These are phyloP conservation scores for Cardamine occulta DNA, from an alignment of 345 rosid species.

Conservation along the genomic window DNA sequence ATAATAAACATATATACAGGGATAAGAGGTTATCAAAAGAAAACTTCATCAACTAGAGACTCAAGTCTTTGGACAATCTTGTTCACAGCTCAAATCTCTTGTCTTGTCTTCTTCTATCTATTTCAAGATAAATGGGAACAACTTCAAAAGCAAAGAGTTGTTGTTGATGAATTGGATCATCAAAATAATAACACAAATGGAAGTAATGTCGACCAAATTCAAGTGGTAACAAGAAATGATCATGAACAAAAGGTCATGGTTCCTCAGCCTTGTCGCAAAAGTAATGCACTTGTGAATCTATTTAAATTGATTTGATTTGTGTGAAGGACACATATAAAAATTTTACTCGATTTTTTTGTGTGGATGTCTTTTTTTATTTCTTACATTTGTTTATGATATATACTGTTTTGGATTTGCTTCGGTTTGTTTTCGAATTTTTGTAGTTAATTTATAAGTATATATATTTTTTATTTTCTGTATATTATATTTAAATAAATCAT, in stretches of 20 bases:
- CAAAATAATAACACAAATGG: constrained; percentile 30
- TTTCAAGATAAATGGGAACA: constrained; percentile 87
- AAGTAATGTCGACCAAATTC: constrained; percentile 37
- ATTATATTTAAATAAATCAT: not conserved
- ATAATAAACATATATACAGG: constrained; percentile 86
- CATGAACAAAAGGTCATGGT: constrained; percentile 49
- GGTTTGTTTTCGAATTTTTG: not conserved
- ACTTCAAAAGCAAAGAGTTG: constrained; percentile 59
- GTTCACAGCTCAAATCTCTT: constrained; percentile 72
- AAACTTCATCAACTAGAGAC: constrained; percentile 51
- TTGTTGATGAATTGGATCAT: constrained; percentile 25
- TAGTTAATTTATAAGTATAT: constrained; percentile 4
- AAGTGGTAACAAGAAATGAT: constrained; percentile 34
- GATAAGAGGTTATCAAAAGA: constrained; percentile 63
- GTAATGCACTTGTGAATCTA: constrained; percentile 75
- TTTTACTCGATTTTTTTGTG: not conserved
- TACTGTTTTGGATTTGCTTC: constrained; percentile 17
- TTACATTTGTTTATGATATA: constrained; percentile 12
- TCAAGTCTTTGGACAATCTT: constrained; percentile 64
- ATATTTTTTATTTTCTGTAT: not conserved
- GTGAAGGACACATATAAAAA: constrained; percentile 10
- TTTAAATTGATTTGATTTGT: constrained; percentile 39
- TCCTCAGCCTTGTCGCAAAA: constrained; percentile 62
- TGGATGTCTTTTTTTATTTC: not conserved
- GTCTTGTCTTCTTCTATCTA: constrained; percentile 71